phyloP scores from a whole-genome alignment of 805 yeast genomes.

The Kluyveromyces nonfermentans region DNA sequence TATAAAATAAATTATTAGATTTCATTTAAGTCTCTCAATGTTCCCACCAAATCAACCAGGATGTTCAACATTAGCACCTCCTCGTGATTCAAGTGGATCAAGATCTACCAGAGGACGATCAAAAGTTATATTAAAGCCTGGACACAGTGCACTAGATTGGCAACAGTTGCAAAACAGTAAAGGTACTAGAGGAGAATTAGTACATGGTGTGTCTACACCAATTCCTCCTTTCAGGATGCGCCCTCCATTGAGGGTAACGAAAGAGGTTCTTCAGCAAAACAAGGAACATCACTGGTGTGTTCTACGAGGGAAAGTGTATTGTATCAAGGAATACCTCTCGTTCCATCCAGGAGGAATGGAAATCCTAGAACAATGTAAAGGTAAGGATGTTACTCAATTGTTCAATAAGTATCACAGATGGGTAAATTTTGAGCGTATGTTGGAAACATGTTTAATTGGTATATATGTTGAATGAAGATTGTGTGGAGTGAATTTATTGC shows the following conservation, averaged over 20 bases:
- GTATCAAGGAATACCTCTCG: slow-evolving; percentile 70
- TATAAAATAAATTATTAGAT: too few relatives aligned
- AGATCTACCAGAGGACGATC: background rate
- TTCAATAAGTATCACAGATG: slow-evolving; percentile 66
- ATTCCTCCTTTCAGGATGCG: slow-evolving; percentile 14
- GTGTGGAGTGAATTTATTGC: background rate
- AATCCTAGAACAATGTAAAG: slow-evolving; percentile 61
- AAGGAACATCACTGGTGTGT: slow-evolving; percentile 80
- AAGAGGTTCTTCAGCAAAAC: slow-evolving; percentile 54
- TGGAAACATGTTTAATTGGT: slow-evolving; percentile 75
- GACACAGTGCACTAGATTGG: slow-evolving; percentile 29
- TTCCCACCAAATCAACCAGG: slow-evolving; percentile 6
- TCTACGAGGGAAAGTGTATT: slow-evolving; percentile 71
- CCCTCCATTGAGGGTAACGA: slow-evolving; percentile 45
- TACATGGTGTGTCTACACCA: slow-evolving; percentile 14
- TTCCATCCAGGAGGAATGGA: slow-evolving; percentile 95
- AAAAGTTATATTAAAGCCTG: slow-evolving; percentile 29
- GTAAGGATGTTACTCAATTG: slow-evolving; percentile 67
- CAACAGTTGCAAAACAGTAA: slow-evolving; percentile 11
- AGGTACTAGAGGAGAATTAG: slow-evolving; percentile 12
- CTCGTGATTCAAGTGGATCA: background rate
- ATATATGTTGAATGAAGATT: slow-evolving; percentile 16
- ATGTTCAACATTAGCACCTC: slow-evolving; percentile 7
- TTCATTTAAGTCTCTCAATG: background rate
- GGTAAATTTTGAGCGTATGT: slow-evolving; percentile 81